Conservation (phyloP, 2,329 filamentous ascomycete species). For the Talaromyces amestolkiae region DNA sequence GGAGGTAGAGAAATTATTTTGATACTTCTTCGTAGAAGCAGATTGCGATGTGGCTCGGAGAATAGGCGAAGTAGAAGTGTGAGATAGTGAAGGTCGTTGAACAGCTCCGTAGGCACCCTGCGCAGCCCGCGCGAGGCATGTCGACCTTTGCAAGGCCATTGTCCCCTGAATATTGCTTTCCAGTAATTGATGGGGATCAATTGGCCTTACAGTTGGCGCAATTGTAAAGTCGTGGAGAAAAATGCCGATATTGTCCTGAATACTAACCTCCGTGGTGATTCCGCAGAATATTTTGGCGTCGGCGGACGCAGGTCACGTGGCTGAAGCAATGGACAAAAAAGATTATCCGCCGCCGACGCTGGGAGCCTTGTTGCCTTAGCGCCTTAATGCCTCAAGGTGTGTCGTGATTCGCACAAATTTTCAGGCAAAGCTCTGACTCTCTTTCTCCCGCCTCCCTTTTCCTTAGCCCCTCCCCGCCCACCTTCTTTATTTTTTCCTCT, state of each 20-base stretch:
- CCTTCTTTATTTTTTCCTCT: slow-evolving; percentile 13
- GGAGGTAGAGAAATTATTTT: slow-evolving; percentile 24
- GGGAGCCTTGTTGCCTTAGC: neutral
- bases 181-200: slow-evolving; percentile 17
- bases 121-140: slow-evolving; percentile 34
- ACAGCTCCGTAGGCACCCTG: slow-evolving; percentile 32
- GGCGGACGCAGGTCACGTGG: slow-evolving; percentile 26
- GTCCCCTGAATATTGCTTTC: slow-evolving; percentile 20
- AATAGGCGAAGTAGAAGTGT: slow-evolving; percentile 28
- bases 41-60: neutral
- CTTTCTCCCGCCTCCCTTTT: slow-evolving; percentile 23
- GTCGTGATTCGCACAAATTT: slow-evolving; percentile 28
- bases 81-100: slow-evolving; percentile 44
- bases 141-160: slow-evolving; percentile 41
- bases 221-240: slow-evolving; percentile 20
- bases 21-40: slow-evolving; percentile 19
- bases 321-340: slow-evolving; percentile 16
- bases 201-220: slow-evolving; percentile 16
- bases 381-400: slow-evolving; percentile 5
- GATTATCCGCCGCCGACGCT: slow-evolving; percentile 26
- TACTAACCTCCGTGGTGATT: neutral
- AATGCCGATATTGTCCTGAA: neutral
- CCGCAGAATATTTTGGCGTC: slow-evolving; percentile 18
- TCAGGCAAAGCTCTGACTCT: slow-evolving; percentile 19
- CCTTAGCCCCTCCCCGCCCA: slow-evolving; percentile 23